Evolutionary conservation across 352 stramenopile species (phyloP).

Genomic region (Pythium aristosporum): DNA sequence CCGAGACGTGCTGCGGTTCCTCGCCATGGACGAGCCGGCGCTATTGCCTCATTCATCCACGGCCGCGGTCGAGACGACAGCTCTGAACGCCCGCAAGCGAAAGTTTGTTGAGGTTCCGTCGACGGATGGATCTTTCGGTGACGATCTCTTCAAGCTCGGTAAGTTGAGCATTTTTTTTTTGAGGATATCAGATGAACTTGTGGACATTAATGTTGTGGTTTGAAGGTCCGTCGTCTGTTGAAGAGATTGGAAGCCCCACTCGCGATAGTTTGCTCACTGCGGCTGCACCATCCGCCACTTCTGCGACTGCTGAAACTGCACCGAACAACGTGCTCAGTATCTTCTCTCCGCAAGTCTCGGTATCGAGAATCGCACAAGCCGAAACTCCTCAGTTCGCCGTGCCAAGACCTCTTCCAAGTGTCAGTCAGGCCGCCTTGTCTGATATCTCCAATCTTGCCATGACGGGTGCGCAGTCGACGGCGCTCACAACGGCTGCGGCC

Average conservation of each 20-base stretch:
- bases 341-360: constrained; percentile 44
- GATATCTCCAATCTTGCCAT: constrained; percentile 11
- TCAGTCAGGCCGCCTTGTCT: constrained; percentile 25
- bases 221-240: constrained; percentile 41
- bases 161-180: constrained; percentile 10
- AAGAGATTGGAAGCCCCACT: constrained; percentile 47
- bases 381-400: constrained; percentile 9
- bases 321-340: constrained; percentile 74
- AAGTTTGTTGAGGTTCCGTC: constrained; percentile 80
- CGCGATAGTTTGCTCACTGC: constrained; percentile 33
- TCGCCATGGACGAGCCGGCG: constrained; percentile 83
- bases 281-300: constrained; percentile 27
- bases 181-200: background rate
- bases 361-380: constrained; percentile 13
- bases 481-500: constrained; percentile 7
- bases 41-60: constrained; percentile 58
- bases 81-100: constrained; percentile 52
- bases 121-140: constrained; percentile 22
- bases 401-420: background rate
- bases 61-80: constrained; percentile 35
- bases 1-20: constrained; percentile 76
- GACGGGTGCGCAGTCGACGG: constrained; percentile 10
- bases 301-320: constrained; percentile 11
- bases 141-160: constrained; percentile 39
- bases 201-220: background rate